Base-by-base conservation (phyloP, 176 grass and related monocot genomes). In the barley (Hordeum vulgare) region DNA sequence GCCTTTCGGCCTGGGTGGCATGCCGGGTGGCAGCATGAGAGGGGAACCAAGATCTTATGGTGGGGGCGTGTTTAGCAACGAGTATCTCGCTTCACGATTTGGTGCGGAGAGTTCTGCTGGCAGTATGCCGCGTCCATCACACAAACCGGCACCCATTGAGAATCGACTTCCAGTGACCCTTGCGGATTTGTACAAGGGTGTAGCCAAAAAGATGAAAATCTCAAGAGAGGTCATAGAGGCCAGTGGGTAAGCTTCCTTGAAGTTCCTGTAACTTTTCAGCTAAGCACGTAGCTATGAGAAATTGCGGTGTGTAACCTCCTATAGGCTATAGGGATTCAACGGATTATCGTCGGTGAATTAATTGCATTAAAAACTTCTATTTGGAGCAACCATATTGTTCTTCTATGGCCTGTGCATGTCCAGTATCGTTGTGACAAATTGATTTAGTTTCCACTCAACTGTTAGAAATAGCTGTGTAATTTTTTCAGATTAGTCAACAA, bases 161-260 rank as follows among this genome's bases (percentile, higher is more conserved):
- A 93, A 93, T 18, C 62, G 35, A 26, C 79, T 95, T 74, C 83
- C 89, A 37, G 90, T 92, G 64, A 92, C 67, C 66, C 92, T 98
- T 45, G 73, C 81, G n/a, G 93, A 98, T 85, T 75, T 98, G 56
- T 94, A 98, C 74, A 98, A 93, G 71, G 96, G 96, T 49, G 83
- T 85, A 45, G 89, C 91, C 9, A 95, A 95, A 86, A 98, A 95
- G 83, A 98, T 98, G 96, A 98, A 98, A 83, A 98, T 98, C 60
- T 98, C 93, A 69, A 89, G 96, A 76, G 85, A 95, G 64, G 86
- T 91, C 44, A 59, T 84, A 31, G 96, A 98, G 44, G 33, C 78
- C 75, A 86, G 9, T 3, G 87, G 96, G 96, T 98, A 84, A 85
- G 87, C 73, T 29, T 80, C 47, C 66, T 66, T 28, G 60, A 41